Percentiles rank a stretch among this genome's conserved stretches.
These are phyloP conservation scores for Colletotrichum phormii DNA, from an alignment of 2,329 filamentous ascomycete species.

Conservation along the genomic window DNA sequence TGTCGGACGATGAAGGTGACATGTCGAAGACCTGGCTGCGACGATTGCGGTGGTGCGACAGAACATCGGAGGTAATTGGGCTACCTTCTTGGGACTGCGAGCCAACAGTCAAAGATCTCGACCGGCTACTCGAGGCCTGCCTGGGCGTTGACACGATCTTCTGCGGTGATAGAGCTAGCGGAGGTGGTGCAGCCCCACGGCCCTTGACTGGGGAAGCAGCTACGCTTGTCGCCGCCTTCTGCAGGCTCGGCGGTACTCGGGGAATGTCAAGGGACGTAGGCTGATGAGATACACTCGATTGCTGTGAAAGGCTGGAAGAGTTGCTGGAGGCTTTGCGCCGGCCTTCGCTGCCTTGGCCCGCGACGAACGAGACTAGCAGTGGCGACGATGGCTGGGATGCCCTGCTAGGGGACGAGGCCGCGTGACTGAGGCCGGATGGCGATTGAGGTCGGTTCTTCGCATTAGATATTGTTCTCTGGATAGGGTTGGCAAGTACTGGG, in stretches of 20 bases:
- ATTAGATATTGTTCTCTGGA: slow-evolving; percentile 86
- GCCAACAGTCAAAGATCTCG: slow-evolving; percentile 90
- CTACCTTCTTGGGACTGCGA: slow-evolving; percentile 97
- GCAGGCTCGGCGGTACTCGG: slow-evolving; percentile 68
- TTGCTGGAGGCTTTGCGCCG: slow-evolving; percentile 93
- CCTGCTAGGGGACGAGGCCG: slow-evolving; percentile 88
- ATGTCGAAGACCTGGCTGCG: slow-evolving; percentile 96
- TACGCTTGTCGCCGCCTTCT: slow-evolving; percentile 67
- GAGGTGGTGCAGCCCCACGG: slow-evolving; percentile 62
- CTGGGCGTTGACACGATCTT: slow-evolving; percentile 71
- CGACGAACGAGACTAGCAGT: slow-evolving; percentile 95
- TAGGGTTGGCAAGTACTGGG: slow-evolving; percentile 80
- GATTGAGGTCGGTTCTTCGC: slow-evolving; percentile 90
- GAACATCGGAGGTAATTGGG: slow-evolving; percentile 74
- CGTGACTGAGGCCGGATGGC: slow-evolving; percentile 82
- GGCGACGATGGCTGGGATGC: slow-evolving; percentile 77
- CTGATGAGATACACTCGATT: slow-evolving; percentile 76
- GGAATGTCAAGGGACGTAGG: slow-evolving; percentile 79
- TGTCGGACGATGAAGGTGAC: slow-evolving; percentile 97
- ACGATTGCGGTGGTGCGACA: slow-evolving; percentile 84
- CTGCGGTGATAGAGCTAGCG: slow-evolving; percentile 69
- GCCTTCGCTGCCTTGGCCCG: slow-evolving; percentile 80
- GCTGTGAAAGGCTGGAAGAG: slow-evolving; percentile 85
- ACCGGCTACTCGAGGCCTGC: slow-evolving; percentile 74
- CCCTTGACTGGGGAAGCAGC: slow-evolving; percentile 68